Evolutionary conservation across 108 stramenopile genomes (phyloP), one percentile per base, ranked within the genome.

Genomic region (Cyclotella sp.): DNA sequence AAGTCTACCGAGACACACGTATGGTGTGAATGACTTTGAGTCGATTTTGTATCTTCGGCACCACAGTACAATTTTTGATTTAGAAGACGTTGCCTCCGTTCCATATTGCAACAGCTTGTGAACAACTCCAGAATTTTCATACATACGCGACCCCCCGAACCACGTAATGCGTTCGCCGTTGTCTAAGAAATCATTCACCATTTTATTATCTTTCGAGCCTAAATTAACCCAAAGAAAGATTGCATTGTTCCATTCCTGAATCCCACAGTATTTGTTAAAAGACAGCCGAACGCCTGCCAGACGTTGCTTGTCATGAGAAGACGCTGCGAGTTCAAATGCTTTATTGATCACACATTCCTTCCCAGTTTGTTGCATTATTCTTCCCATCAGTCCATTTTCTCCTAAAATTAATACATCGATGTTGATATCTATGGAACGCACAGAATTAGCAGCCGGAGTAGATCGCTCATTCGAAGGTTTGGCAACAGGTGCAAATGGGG

Each of bases 251-350:
- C 90, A 95, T 75, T 91, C 89, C 65, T 89, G 89, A 0, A 93
- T 89, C 18, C 94, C 94, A 73, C 86, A 84, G 63, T 87, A 93
- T 68, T 93, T 95, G 79, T 95, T 95, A 75, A 95, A 95, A 8
- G 94, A 95, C 15, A 91, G 43, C 24, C 60, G 62, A 30, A 59
- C 60, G 0, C 73, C 86, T 10, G 42, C 30, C 9, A 87, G 62
- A 19, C 84, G 76, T 43, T 71, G 26, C 63, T 53, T 62, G 73
- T 89, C 86, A 3, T 79, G 71, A 0, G 30, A 21, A 16, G 44
- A 46, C 16, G 68, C 68, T 54, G 82, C 73, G 27, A 73, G 4
- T 34, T 62, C 26, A 24, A 75, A 78, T 22, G 88, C 53, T 44
- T 80, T 51, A 46, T 87, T 67, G 9, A 93, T 85, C 53, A 93